Evolutionary conservation across 192 early-diverging fungal genomes (phyloP).

Genomic region (Cladochytrium replicatum): DNA sequence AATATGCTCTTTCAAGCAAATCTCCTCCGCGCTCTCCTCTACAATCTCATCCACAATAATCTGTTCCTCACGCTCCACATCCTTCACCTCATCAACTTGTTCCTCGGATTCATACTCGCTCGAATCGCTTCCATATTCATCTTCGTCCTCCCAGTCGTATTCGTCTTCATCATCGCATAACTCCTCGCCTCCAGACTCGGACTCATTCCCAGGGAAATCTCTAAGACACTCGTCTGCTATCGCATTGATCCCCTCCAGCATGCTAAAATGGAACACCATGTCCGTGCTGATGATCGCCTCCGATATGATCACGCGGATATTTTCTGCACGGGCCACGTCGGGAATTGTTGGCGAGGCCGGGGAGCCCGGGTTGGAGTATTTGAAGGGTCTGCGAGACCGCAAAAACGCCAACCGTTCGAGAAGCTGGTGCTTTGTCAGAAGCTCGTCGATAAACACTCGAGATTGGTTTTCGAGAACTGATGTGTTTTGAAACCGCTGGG

Average conservation of each 20-base stretch:
- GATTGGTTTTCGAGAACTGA: slow-evolving; percentile 86
- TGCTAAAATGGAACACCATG: slow-evolving; percentile 78
- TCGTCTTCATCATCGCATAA: too few relatives aligned
- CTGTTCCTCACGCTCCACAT: too few relatives aligned
- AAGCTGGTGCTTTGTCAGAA: slow-evolving; percentile 64
- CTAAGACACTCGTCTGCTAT: slow-evolving; percentile 12
- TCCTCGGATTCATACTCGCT: neutral
- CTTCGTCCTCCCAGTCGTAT: neutral
- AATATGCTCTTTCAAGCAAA: too few relatives aligned
- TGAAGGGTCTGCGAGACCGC: slow-evolving; percentile 1
- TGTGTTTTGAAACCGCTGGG: slow-evolving; percentile 58
- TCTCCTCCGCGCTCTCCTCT: too few relatives aligned
- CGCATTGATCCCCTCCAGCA: slow-evolving; percentile 38
- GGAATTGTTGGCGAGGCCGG: neutral
- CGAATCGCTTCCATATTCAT: too few relatives aligned
- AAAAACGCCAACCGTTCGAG: slow-evolving; percentile 17
- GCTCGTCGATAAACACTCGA: slow-evolving; percentile 60
- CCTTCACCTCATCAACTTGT: too few relatives aligned
- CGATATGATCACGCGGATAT: slow-evolving; percentile 36
- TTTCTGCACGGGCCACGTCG: slow-evolving; percentile 4
- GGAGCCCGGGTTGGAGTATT: neutral
- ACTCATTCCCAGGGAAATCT: too few relatives aligned
- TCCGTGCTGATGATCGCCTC: slow-evolving; percentile 84
- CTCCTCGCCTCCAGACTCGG: too few relatives aligned
- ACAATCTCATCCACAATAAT: too few relatives aligned